Base-by-base conservation (phyloP, 176 grass and related monocot genomes). In the Tillandsia fasciculata region DNA sequence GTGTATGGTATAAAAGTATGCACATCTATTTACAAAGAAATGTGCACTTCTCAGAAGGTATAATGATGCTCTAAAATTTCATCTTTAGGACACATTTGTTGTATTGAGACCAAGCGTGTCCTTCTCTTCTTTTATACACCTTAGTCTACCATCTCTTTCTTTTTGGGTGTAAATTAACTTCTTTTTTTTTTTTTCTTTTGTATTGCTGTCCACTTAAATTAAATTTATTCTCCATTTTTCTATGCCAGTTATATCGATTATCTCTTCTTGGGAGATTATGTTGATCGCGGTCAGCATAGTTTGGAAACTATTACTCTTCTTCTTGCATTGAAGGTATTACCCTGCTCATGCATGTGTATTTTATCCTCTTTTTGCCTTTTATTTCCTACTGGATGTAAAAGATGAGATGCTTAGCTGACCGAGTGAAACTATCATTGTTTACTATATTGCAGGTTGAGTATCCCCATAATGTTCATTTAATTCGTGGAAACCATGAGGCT, bases 271-370 rank as follows among this genome's bases (percentile, higher is more conserved):
- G 94, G 94, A 90, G 94, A 99, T 77, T 99, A 90, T 56, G 94
- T 99, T 12, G 94, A 99, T 74, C 94, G 94, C 78, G 94, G 89
- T 78, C 94, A 99, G 79, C 94, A 93, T 87, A 99, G 94, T 84
- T 79, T 93, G 82, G 89, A 99, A 68, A 99, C 89, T 71, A 99
- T 99, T 58, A 86, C 87, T 80, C 94, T 99, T 86, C 94, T 99
- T 64, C 87, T 99, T 85, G 94, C 94, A 48, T 72, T 99, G 49
- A 99, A 99, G 94, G 94, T 99, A 80, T 64, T 22, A 49, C 64
- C 66, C 28, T 66, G 52, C 11, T 9, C 56, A 61, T 61, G 33
- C 33, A 42, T 10, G 17, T 15, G 8, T 61, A 23, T 61, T 15
- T 22, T 61, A 61, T 22, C 7, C n/a, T 61, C 22, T 56, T 56